These are phyloP conservation scores for Hagleromyces aurorensis DNA, from an alignment of 805 yeast genomes.

Conservation along the genomic window DNA sequence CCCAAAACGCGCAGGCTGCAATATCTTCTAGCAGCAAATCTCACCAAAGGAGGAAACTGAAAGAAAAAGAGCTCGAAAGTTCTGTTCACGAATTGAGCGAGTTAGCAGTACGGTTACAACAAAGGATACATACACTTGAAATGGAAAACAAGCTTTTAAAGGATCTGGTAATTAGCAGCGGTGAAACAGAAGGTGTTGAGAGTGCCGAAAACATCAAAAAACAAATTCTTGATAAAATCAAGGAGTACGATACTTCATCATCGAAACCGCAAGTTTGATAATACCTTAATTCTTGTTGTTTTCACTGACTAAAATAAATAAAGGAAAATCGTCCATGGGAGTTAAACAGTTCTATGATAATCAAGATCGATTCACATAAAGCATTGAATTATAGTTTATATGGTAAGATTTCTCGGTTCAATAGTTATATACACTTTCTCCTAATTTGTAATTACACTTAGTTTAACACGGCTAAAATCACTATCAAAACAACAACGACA, in stretches of 20 bases:
- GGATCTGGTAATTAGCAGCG: slow-evolving; percentile 76
- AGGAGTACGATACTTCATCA: slow-evolving; percentile 1
- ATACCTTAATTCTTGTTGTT: no score
- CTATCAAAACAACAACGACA: slow-evolving; percentile 47
- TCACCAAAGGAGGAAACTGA: slow-evolving; percentile 67
- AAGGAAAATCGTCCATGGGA: no score
- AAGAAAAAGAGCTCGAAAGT: slow-evolving; percentile 86
- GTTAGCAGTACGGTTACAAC: slow-evolving; percentile 55
- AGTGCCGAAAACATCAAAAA: slow-evolving; percentile 46
- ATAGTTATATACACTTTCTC: background rate
- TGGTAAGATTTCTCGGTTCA: background rate
- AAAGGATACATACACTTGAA: slow-evolving; percentile 72
- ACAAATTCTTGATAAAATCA: slow-evolving; percentile 9
- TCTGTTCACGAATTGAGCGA: slow-evolving; percentile 67
- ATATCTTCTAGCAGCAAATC: slow-evolving; percentile 5
- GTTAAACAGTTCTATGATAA: no score
- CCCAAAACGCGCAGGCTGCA: background rate
- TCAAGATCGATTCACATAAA: no score
- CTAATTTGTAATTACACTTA: slow-evolving; percentile 3
- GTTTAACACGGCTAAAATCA: slow-evolving; percentile 43
- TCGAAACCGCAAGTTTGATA: background rate
- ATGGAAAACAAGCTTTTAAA: slow-evolving; percentile 87
- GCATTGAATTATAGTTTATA: no score
- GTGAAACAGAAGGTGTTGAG: slow-evolving; percentile 44
- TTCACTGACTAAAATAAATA: no score